Base-by-base conservation (phyloP, 768 basidiomycete species). In the Rhizopogon roseolus region DNA sequence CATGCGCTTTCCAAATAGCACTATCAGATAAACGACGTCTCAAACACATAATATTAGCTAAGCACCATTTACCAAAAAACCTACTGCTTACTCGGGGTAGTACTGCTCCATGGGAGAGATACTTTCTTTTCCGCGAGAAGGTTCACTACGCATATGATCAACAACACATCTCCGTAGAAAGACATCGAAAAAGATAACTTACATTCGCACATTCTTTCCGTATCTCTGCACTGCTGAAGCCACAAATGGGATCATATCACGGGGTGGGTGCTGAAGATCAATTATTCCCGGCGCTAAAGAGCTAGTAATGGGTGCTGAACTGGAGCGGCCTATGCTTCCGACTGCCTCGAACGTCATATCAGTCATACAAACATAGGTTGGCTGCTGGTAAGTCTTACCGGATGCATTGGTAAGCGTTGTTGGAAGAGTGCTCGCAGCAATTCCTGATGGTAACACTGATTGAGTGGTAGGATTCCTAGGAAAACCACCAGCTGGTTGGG, bases 1-100 rank as follows among this genome's bases (percentile, higher is more conserved):
- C 62, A 32, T 67, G 66, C 3, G 71, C 57, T 7, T 50, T 63
- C 82, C 82, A 84, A 1, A 67, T 73, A 13, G 40, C 19, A 22
- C 40, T 22, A 6, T 5, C 11, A 13, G 19, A 10, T 11, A 41
- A 41, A 11, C 13, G 40, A 13, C 40, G 40, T 41, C 40, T 41
- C 40, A 19, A 41, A 19, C 10, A 5, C 40, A 41, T 41, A 41
- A 17, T 19, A 41, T 41, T 41, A 41, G 19, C 19, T 10, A 17
- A 5, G 4, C 8, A 41, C 19, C 40, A 10, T 41, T 22, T 41
- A 19, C 10, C 10, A 22, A 4, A 11, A 41, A 11, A 41, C 10
- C 19, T 11, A 22, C 19, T 11, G 19, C 40, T 41, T 41, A 41
- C 40, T 41, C 4, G 19, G 40, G 40, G 19, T 41, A 41, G 19